Percentiles rank a stretch among this genome's conserved stretches.
These are phyloP conservation scores for Aureobasidium sp. DNA, from an alignment of 2,329 filamentous ascomycete genomes.

Conservation along the genomic window DNA sequence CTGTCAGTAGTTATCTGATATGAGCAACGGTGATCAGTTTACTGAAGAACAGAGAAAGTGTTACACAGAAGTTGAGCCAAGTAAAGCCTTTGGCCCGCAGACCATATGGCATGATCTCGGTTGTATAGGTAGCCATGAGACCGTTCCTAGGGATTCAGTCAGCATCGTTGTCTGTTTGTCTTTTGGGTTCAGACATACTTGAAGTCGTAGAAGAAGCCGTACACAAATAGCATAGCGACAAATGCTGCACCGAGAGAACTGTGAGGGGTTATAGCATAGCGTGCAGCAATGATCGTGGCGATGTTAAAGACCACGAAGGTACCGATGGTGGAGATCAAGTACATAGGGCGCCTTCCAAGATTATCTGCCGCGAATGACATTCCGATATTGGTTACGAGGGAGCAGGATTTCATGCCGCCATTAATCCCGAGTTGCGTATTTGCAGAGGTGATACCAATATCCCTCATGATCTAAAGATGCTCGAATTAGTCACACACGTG, in stretches of 20 bases:
- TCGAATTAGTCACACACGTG: slow-evolving; percentile 9
- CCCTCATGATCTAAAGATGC: slow-evolving; percentile 21
- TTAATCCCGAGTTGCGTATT: slow-evolving; percentile 32
- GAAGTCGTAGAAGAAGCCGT: slow-evolving; percentile 24
- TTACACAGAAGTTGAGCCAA: slow-evolving; percentile 2
- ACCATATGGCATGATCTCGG: background rate
- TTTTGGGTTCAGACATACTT: slow-evolving; percentile 13
- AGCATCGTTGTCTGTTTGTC: too few species aligned
- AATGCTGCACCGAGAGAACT: background rate
- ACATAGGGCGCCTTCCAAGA: background rate
- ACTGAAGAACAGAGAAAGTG: slow-evolving; percentile 16
- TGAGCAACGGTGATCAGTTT: background rate
- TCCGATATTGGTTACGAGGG: background rate
- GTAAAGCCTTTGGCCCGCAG: background rate
- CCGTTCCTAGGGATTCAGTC: background rate
- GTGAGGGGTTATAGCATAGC: background rate
- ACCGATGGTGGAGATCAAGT: background rate
- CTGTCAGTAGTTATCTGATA: background rate
- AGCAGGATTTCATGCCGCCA: slow-evolving; percentile 20
- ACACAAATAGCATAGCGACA: slow-evolving; percentile 17
- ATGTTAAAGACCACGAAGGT: background rate
- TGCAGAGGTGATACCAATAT: slow-evolving; percentile 28
- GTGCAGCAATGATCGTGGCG: background rate
- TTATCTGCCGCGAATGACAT: background rate
- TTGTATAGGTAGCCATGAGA: background rate